Base-by-base conservation (phyloP, 2,329 filamentous ascomycete genomes). In the Verticillium zaregamsianum region DNA sequence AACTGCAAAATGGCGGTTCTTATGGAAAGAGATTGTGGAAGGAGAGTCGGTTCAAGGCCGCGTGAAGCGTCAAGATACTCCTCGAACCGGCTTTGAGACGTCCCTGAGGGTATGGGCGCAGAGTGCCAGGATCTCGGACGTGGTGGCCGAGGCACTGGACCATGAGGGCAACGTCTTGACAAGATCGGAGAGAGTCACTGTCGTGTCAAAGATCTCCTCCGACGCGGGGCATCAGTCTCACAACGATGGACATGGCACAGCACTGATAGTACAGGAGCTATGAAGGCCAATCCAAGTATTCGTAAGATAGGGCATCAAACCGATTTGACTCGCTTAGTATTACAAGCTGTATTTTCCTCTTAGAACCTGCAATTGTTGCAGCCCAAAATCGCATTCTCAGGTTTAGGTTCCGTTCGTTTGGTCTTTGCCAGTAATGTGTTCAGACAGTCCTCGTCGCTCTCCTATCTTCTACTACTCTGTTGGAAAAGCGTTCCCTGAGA, bases 1-100 rank as follows among this genome's bases (percentile, higher is more conserved):
- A 61, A 71, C 72, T 39, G 66, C 52, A 58, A 63, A 15, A 37
- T 77, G 66, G 72, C 66, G 67, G 37, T 68, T 76, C 56, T 66
- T 69, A 57, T 59, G 62, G 28, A 52, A 62, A 20, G 58, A 60
- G 15, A 65, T 23, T 12, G 62, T 62, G 68, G 67, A 3, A 66
- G 64, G 28, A 35, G 59, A 8, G 15, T 58, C 37, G 59, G 52
- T 15, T 55, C 54, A 23, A 58, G 57, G 23, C 7, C 39, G 17
- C 58, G 59, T 25, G 54, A 59, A 7, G 64, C 59, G 39, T 3
- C 45, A 25, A 23, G 59, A 65, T 37, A 32, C 57, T 8, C 39
- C 35, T 37, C 58, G 62, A 5, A 61, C 52, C 5, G 60, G 59
- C 14, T 66, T 65, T 20, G 62, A 65, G 60, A 65, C 63, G n/a